Base-by-base conservation (phyloP, 805 yeast genomes). In the Suhomyces kilbournensis region DNA sequence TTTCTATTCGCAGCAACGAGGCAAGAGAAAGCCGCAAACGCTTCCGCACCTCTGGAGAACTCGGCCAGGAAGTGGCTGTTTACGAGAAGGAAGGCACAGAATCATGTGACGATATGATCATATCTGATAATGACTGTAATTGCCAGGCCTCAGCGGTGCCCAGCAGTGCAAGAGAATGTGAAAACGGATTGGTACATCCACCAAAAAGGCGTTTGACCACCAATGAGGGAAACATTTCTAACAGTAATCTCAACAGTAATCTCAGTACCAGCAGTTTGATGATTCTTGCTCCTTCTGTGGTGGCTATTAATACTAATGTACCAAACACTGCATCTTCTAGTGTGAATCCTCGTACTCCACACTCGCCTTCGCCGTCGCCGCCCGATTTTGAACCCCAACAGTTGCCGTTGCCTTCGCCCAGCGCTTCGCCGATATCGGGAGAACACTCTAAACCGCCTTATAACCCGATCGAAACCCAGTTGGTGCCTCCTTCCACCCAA, bases 351-450 rank as follows among this genome's bases (percentile, higher is more conserved):
- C 61, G 70, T 20, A 67, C 73, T 2, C 69, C 74, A 3, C 62
- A 61, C 15, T 62, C 70, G 15, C 68, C 71, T 7, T 54, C 73
- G 0, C 68, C 64, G 44, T 67, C 76, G 14, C 75, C 76, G 0
- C 67, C 74, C 7, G 75, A 70, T 46, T 52, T 64, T 20, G 77
- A 72, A 45, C 66, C 63, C 20, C 74, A 77, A 45, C 84, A 78
- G 53, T 66, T 81, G n/a, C 88, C 88, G 0, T 70, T 84, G 19
- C 90, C 89, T 0, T 84, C 88, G 8, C 90, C 89, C 0, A 81
- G 85, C 57, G 86, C 86, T 1, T 81, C 70, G 6, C 70, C 70
- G 1, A 63, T 62, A 14, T 53, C 56, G 32, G 49, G 55, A 19
- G 53, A 53, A 28, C 55, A 53, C 19, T 52, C 63, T 5, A 61